Evolutionary conservation across 805 yeast species (phyloP).

Genomic region (Schwanniomyces pseudopolymorphus): DNA sequence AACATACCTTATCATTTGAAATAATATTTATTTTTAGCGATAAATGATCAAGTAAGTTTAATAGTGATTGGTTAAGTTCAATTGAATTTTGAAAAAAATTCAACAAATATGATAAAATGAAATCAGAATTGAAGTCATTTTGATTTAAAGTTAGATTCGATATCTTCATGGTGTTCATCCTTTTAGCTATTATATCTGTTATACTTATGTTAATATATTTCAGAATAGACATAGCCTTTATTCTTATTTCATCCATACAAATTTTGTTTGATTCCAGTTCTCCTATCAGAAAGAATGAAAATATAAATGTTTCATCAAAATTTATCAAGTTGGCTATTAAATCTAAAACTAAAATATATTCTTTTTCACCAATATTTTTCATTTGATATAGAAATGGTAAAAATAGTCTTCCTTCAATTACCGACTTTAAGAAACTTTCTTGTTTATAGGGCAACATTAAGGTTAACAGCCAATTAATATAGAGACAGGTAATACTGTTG

Average conservation of each 20-base stretch:
- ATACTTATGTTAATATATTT: background rate
- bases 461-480: constrained; percentile 1
- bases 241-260: constrained; percentile 6
- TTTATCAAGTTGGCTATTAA: constrained; percentile 1
- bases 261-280: background rate
- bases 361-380: background rate
- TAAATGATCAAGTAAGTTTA: constrained; percentile 8
- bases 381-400: background rate
- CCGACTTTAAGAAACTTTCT: background rate
- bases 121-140: background rate
- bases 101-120: constrained; percentile 3
- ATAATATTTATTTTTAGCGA: constrained; percentile 8
- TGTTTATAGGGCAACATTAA: background rate
- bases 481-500: background rate
- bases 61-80: constrained; percentile 9
- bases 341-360: constrained; percentile 1
- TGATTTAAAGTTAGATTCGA: background rate
- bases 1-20: constrained; percentile 6
- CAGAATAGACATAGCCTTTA: constrained; percentile 15
- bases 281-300: constrained; percentile 2
- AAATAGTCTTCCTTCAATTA: background rate
- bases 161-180: background rate
- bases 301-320: background rate
- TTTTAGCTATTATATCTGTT: background rate
- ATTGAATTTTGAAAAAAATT: constrained; percentile 16